Percentiles rank a stretch among this genome's conserved stretches.
Conservation (phyloP, 2,329 filamentous ascomycete genomes). For the Penicillium sp. region DNA sequence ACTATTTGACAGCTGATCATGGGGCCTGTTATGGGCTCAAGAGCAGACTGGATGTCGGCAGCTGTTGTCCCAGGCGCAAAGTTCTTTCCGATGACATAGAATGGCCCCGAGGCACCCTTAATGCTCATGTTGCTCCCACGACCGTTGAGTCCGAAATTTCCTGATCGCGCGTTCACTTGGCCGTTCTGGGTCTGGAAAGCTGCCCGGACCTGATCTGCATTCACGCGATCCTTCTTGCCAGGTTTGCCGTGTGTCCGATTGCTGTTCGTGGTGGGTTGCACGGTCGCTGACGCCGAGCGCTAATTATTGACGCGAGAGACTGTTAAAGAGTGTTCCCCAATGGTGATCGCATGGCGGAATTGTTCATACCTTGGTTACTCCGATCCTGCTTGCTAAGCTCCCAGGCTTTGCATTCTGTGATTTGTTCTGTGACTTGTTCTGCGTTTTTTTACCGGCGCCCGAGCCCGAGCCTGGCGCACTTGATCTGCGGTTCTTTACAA, state of each 20-base stretch:
- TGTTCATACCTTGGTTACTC: constrained; percentile 53
- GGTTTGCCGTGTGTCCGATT: constrained; percentile 24
- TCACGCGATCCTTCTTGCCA: constrained; percentile 33
- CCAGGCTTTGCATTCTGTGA: constrained; percentile 45
- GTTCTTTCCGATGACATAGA: constrained; percentile 59
- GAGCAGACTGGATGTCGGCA: constrained; percentile 61
- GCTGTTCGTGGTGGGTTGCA: constrained; percentile 35
- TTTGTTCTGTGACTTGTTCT: constrained; percentile 32
- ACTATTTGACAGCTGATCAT: constrained; percentile 55
- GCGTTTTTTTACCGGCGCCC: constrained; percentile 7
- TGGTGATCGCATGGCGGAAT: neutral
- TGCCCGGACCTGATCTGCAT: constrained; percentile 33
- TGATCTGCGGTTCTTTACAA: constrained; percentile 53
- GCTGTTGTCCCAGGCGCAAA: constrained; percentile 66
- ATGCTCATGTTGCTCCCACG: constrained; percentile 49
- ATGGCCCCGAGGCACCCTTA: constrained; percentile 54
- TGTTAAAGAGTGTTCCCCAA: constrained; percentile 1
- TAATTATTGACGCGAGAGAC: constrained; percentile 9
- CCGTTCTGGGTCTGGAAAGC: constrained; percentile 30
- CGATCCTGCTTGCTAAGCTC: constrained; percentile 58
- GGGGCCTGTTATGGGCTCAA: constrained; percentile 52
- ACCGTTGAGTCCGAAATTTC: constrained; percentile 16
- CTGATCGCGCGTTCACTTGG: constrained; percentile 32
- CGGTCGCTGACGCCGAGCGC: constrained; percentile 43
- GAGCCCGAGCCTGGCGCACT: constrained; percentile 46